These are phyloP conservation scores for Aspergillus sp. DNA, from an alignment of 2,329 filamentous ascomycete species.

Conservation along the genomic window DNA sequence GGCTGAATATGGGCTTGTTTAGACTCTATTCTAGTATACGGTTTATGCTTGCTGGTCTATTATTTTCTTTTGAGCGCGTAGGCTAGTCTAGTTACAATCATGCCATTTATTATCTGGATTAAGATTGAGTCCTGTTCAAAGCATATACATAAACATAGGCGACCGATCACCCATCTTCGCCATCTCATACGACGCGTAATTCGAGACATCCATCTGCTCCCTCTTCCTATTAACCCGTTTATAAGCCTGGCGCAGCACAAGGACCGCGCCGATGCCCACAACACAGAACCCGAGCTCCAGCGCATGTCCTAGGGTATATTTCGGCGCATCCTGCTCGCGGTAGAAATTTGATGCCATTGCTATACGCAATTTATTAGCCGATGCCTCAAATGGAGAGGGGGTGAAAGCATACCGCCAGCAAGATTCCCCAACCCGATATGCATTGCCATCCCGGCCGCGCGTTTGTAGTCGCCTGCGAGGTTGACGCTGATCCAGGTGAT, in stretches of 20 bases:
- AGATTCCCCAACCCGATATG: slow-evolving; percentile 63
- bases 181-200: slow-evolving; percentile 50
- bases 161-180: slow-evolving; percentile 62
- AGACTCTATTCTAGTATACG: too few relatives aligned
- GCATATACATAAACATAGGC: slow-evolving; percentile 62
- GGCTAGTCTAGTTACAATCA: neutral
- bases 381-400: too few relatives aligned
- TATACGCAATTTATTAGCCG: slow-evolving; percentile 11
- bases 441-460: slow-evolving; percentile 63
- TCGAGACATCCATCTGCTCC: slow-evolving; percentile 44
- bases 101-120: too few relatives aligned
- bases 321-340: slow-evolving; percentile 50
- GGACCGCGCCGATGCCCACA: slow-evolving; percentile 46
- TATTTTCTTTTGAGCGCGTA: neutral
- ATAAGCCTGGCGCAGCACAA: slow-evolving; percentile 53
- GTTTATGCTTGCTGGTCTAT: neutral
- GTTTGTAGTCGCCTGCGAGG: slow-evolving; percentile 55
- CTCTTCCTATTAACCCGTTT: slow-evolving; percentile 59
- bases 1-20: slow-evolving; percentile 20
- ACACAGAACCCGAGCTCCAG: slow-evolving; percentile 53
- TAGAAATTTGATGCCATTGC: slow-evolving; percentile 75
- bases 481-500: slow-evolving; percentile 61
- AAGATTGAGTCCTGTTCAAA: slow-evolving; percentile 18
- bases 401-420: slow-evolving; percentile 29
- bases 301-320: slow-evolving; percentile 52